A percentile compares a stretch with the other conserved stretches of the same genome.
These are phyloP conservation scores for Aphanomyces stellatus DNA, from an alignment of 352 stramenopile genomes.

Conservation along the genomic window DNA sequence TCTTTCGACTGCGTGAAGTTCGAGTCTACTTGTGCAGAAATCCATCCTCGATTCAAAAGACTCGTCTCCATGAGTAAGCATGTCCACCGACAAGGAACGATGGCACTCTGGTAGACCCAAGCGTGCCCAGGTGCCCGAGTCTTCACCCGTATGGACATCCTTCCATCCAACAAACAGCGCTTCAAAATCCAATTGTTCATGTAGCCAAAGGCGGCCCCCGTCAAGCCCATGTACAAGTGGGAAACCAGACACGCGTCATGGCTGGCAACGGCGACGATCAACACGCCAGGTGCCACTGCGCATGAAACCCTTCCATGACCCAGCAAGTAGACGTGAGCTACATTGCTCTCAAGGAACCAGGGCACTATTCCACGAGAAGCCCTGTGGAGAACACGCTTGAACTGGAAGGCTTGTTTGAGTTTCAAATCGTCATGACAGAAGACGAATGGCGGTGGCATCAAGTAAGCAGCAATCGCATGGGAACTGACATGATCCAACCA, in stretches of 20 bases:
- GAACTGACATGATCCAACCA: not conserved
- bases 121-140: not conserved
- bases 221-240: constrained; percentile 16
- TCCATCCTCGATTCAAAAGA: not conserved
- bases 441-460: constrained; percentile 16
- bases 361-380: constrained; percentile 14
- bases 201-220: not conserved
- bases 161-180: too few relatives aligned
- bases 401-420: constrained; percentile 18
- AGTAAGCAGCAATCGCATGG: not conserved
- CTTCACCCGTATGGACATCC: not conserved
- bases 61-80: not conserved
- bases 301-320: too few relatives aligned
- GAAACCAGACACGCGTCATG: not conserved
- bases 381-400: constrained; percentile 16
- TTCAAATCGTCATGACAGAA: constrained; percentile 20
- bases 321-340: constrained; percentile 19
- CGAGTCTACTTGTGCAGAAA: not conserved
- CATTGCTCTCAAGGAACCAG: constrained; percentile 13
- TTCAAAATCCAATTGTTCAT: too few relatives aligned
- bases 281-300: not conserved
- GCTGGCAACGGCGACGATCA: not conserved
- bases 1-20: constrained; percentile 5
- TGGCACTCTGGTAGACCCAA: too few relatives aligned
- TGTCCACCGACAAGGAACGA: too few relatives aligned